Evolutionary conservation across 768 basidiomycete genomes (phyloP).

Genomic region (Xerocomus brunneocitrinus): DNA sequence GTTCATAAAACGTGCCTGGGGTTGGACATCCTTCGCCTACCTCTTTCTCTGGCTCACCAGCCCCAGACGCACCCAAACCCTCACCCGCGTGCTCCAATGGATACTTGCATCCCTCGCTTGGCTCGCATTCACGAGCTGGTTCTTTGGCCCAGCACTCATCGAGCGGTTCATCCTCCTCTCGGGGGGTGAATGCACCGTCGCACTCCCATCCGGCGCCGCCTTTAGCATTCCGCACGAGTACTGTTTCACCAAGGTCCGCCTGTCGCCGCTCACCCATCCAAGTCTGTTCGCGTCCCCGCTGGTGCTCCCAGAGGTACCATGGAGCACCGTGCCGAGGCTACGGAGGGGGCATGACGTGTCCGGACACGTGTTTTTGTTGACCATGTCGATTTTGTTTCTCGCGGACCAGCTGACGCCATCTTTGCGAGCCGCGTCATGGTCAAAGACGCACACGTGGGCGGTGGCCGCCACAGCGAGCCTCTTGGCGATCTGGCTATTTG

Average conservation of each 20-base stretch:
- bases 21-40: slow-evolving; percentile 76
- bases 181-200: slow-evolving; percentile 74
- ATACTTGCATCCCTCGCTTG: slow-evolving; percentile 58
- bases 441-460: slow-evolving; percentile 44
- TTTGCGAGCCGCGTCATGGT: slow-evolving; percentile 39
- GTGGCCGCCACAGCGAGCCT: slow-evolving; percentile 43
- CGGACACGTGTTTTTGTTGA: slow-evolving; percentile 89
- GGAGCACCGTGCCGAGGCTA: slow-evolving; percentile 55
- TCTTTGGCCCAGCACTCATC: slow-evolving; percentile 78
- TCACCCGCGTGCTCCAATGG: slow-evolving; percentile 49
- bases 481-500: slow-evolving; percentile 66
- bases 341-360: slow-evolving; percentile 88
- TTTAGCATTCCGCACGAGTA: slow-evolving; percentile 52
- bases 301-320: slow-evolving; percentile 36
- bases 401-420: slow-evolving; percentile 66
- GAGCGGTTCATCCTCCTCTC: slow-evolving; percentile 60
- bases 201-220: slow-evolving; percentile 51
- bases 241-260: slow-evolving; percentile 46
- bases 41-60: slow-evolving; percentile 54
- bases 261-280: slow-evolving; percentile 63
- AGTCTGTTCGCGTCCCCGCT: slow-evolving; percentile 48
- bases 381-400: slow-evolving; percentile 73
- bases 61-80: slow-evolving; percentile 40
- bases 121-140: slow-evolving; percentile 78
- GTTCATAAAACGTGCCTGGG: slow-evolving; percentile 92